phyloP scores from a whole-genome alignment of 768 basidiomycete species.

The Cystobasidium onofrii region DNA sequence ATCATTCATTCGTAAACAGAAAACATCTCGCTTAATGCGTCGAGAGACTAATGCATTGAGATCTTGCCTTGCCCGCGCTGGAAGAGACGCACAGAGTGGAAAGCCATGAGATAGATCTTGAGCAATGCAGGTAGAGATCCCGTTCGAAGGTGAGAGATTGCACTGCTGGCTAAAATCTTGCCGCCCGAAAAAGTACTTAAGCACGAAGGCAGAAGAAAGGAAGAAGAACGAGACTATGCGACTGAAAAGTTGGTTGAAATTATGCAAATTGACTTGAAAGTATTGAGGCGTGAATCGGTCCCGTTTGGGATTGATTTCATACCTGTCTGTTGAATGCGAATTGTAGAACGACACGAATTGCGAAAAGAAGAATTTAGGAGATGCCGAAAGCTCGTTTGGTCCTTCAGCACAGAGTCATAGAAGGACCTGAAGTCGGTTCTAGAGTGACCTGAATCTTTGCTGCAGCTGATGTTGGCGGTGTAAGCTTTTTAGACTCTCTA shows the following conservation, averaged over 20 bases:
- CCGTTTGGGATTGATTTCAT: not conserved
- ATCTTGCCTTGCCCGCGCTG: not conserved
- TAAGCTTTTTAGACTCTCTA: not conserved
- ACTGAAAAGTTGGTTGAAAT: not conserved
- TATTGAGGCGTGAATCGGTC: not conserved
- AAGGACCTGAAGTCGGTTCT: conserved; percentile 18
- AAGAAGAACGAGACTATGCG: not conserved
- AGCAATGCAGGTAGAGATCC: not conserved
- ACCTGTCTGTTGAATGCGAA: not conserved
- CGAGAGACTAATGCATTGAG: not conserved
- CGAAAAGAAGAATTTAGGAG: not conserved
- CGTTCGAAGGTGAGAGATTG: not conserved
- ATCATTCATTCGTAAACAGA: not conserved
- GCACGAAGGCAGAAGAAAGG: not conserved
- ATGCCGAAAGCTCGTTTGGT: not conserved
- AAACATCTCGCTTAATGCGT: not conserved
- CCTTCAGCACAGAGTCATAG: conserved; percentile 24
- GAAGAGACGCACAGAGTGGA: not conserved
- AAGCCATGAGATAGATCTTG: not conserved
- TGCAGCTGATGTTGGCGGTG: not conserved
- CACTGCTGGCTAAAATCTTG: not conserved
- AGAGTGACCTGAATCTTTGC: conserved; percentile 21
- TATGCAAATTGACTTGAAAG: not conserved
- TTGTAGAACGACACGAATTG: not conserved
- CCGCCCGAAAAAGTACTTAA: not conserved